A percentile compares a stretch with the other conserved stretches of the same genome.
Evolutionary conservation across 1,284 basidiomycete species (phyloP).

Genomic region (Ganoderma resinaceum): DNA sequence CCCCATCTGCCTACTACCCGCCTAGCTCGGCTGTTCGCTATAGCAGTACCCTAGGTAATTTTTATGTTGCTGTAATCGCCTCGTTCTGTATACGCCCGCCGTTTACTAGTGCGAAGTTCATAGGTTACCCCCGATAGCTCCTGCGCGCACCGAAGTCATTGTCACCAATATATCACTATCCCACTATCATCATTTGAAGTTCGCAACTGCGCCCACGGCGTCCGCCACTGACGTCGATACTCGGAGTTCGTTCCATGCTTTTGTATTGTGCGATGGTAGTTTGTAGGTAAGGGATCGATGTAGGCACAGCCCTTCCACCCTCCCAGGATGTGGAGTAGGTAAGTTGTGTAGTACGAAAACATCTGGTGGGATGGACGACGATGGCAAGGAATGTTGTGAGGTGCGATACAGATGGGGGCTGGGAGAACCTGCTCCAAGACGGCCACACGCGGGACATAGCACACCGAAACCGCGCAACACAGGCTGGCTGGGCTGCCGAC

Average conservation of each 20-base stretch:
- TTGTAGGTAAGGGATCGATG: conserved; percentile 23
- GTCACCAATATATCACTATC: conserved; percentile 21
- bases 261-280: conserved; percentile 22
- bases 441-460: conserved; percentile 5
- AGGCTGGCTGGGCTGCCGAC: conserved; percentile 10
- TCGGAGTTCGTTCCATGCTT: conserved; percentile 23
- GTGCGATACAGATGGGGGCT: conserved; percentile 10
- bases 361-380: conserved; percentile 13
- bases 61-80: conserved; percentile 26
- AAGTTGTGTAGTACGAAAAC: conserved; percentile 20
- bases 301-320: conserved; percentile 39
- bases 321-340: conserved; percentile 25
- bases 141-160: conserved; percentile 6
- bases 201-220: neutral
- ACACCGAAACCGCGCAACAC: conserved; percentile 7
- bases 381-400: conserved; percentile 18
- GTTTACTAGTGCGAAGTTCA: conserved; percentile 9
- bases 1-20: conserved; percentile 11
- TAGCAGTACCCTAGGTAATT: conserved; percentile 31
- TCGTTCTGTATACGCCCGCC: conserved; percentile 16
- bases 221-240: neutral
- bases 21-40: conserved; percentile 7
- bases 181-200: conserved; percentile 1
- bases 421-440: conserved; percentile 19
- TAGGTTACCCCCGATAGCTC: conserved; percentile 2